Base-by-base conservation (phyloP, 208 protist genomes). In the Chromosphaera perkinsii region DNA sequence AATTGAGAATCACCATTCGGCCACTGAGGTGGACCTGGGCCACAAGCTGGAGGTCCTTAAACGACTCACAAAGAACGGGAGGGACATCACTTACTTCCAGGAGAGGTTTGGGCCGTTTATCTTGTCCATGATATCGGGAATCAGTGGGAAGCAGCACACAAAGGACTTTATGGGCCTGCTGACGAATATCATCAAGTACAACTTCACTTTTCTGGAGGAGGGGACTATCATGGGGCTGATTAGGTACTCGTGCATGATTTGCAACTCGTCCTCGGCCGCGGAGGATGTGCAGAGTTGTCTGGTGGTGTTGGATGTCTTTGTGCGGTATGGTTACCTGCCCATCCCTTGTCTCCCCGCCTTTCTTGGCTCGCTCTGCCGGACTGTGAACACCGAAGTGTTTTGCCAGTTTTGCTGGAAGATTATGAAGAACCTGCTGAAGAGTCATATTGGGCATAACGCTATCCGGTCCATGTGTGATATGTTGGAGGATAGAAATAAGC, bases 321-420 rank as follows among this genome's bases (percentile, higher is more conserved):
- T 71, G 29, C 54, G 49, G 26, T 64, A 64, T 39, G 51, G 66
- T 7, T 64, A 51, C 35, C 39, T 71, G n/a, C 51, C 66, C 20
- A 27, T 62, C 9, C 5, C 22, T 24, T 52, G 60, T 32, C 55
- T 71, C 33, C 12, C 22, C n/a, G 12, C 31, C 31, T 10, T 64
- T 3, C 33, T 71, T 7, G 22, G 14, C n/a, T n/a, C 49, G 36
- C 40, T 71, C 20, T 71, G 36, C 37, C 66, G 66, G 17, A 52
- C 66, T 2, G 51, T 71, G 17, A 71, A 71, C 54, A 48, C 62
- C 14, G 66, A 71, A 43, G 22, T 22, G 7, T 64, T 71, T 29
- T 64, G 36, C 22, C 51, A 71, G 4, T 62, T 5, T 0, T 52
- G 52, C 36, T 71, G 66, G 66, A 4, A 48, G 52, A 64, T 40